These are phyloP conservation scores for Luzula sylvatica DNA, from an alignment of 176 grass and related monocot species.

Conservation along the genomic window DNA sequence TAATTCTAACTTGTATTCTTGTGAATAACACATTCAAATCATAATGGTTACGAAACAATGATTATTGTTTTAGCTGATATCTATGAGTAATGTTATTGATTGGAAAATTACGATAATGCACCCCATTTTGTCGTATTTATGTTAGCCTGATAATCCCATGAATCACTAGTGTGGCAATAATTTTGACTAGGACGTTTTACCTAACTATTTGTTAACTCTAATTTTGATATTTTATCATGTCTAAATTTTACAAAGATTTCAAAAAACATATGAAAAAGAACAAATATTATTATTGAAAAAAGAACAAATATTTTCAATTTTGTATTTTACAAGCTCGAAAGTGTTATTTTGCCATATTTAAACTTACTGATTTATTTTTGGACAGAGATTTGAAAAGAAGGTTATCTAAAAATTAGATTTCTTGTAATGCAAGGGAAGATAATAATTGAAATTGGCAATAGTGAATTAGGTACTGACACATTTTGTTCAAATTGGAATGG, in stretches of 20 bases:
- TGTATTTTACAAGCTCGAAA: too few relatives aligned
- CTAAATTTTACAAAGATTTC: too few relatives aligned
- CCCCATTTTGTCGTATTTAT: slow-evolving; percentile 5
- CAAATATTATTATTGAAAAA: too few relatives aligned
- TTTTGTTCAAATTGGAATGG: slow-evolving; percentile 10
- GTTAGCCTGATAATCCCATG: slow-evolving; percentile 7
- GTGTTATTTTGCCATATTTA: too few relatives aligned
- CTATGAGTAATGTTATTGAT: slow-evolving; percentile 2
- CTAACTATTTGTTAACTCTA: not conserved
- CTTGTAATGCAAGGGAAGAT: slow-evolving; percentile 25
- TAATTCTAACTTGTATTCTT: not conserved
- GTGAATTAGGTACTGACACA: slow-evolving; percentile 13
- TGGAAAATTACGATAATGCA: slow-evolving; percentile 2
- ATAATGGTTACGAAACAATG: slow-evolving; percentile 9
- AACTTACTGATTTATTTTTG: too few relatives aligned
- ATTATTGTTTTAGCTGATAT: slow-evolving; percentile 14
- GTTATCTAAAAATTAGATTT: slow-evolving; percentile 5
- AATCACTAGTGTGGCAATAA: slow-evolving; percentile 15
- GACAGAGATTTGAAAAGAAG: slow-evolving; percentile 9
- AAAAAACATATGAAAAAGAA: too few relatives aligned
- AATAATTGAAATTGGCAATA: slow-evolving; percentile 12
- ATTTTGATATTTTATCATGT: too few relatives aligned
- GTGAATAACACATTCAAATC: not conserved
- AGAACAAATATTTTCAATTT: too few relatives aligned
- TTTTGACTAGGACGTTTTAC: slow-evolving; percentile 16